Evolutionary conservation across 2,329 filamentous ascomycete species (phyloP).

Genomic region (Penicillium paneum): DNA sequence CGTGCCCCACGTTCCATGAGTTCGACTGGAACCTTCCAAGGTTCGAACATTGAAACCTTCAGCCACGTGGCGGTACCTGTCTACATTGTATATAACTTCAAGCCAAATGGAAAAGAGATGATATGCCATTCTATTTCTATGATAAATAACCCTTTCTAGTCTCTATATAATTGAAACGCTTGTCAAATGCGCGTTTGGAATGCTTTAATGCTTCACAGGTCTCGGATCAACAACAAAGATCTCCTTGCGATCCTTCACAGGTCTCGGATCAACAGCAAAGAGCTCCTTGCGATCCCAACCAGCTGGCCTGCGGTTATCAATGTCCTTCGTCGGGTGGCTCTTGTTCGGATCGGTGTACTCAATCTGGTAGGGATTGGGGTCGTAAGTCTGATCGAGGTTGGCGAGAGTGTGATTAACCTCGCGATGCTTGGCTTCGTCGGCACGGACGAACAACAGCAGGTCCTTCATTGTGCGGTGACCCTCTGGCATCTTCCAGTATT

Average conservation of each 20-base stretch:
- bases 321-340: conserved; percentile 68
- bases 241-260: conserved; percentile 65
- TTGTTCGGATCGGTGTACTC: conserved; percentile 68
- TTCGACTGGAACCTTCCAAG: not conserved
- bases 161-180: not conserved
- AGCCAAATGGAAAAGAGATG: not conserved
- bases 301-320: conserved; percentile 60
- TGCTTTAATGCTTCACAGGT: not conserved
- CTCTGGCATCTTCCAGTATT: conserved; percentile 94
- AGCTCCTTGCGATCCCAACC: conserved; percentile 86
- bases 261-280: conserved; percentile 43
- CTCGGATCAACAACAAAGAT: conserved; percentile 51
- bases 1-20: conserved; percentile 22
- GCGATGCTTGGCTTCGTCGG: conserved; percentile 84
- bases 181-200: not conserved
- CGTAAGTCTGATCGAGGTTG: conserved; percentile 78
- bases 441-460: conserved; percentile 80
- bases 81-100: not conserved
- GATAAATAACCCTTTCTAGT: not conserved
- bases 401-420: conserved; percentile 95
- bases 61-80: not conserved
- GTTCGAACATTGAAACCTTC: not conserved
- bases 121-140: conserved; percentile 7
- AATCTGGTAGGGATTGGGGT: conserved; percentile 90
- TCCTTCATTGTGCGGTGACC: conserved; percentile 78